Conservation (phyloP, 306 rosid species). For the Carpinus viminea region DNA sequence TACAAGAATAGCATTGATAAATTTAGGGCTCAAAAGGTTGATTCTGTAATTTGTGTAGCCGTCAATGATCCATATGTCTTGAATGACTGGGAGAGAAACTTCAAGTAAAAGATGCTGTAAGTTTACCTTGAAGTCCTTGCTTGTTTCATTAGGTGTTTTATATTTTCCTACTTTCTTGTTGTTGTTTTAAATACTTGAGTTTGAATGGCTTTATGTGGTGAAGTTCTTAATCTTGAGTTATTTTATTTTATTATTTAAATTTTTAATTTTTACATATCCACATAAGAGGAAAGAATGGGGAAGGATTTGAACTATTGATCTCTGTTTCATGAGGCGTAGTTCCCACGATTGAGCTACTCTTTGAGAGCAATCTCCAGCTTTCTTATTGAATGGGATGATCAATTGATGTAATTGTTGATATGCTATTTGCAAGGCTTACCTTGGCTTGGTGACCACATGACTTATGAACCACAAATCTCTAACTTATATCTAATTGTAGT, state of each 20-base stretch:
- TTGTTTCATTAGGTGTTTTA: background rate
- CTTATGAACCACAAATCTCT: background rate
- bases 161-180: background rate
- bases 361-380: background rate
- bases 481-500: background rate
- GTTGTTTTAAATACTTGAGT: background rate
- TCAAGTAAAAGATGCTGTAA: slow-evolving; percentile 76
- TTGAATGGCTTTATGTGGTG: slow-evolving; percentile 6
- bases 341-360: no score
- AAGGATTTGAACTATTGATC: no score
- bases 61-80: slow-evolving; percentile 79
- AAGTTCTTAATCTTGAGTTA: background rate
- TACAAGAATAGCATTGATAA: slow-evolving; percentile 53
- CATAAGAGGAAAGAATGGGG: no score
- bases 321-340: no score
- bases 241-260: no score
- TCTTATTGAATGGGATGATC: slow-evolving; percentile 5
- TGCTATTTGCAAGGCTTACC: slow-evolving; percentile 1
- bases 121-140: slow-evolving; percentile 24
- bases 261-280: no score
- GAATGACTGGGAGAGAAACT: slow-evolving; percentile 85
- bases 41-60: slow-evolving; percentile 84
- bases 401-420: background rate
- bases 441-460: background rate
- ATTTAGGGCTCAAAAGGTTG: slow-evolving; percentile 49